Evolutionary conservation across 768 basidiomycete species (phyloP).

Genomic region (Lactarius deliciosus): DNA sequence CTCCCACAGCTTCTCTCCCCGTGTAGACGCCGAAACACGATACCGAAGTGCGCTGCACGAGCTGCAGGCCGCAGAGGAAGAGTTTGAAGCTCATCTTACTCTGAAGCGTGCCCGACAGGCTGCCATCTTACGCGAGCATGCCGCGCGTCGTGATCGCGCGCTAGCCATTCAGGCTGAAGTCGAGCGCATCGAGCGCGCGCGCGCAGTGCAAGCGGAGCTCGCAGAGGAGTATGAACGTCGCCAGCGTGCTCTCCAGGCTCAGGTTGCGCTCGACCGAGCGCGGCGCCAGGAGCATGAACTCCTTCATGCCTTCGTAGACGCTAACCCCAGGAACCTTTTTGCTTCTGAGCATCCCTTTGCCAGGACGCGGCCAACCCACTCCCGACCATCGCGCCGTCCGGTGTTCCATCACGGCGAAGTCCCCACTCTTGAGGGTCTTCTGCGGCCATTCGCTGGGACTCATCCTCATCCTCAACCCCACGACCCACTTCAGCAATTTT

Average conservation of each 20-base stretch:
- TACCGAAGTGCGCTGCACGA: slow-evolving; percentile 27
- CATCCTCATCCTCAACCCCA: neutral
- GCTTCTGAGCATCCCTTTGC: neutral
- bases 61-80: slow-evolving; percentile 26
- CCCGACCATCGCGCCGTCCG: no score
- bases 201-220: slow-evolving; percentile 2
- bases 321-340: neutral
- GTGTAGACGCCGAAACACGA: slow-evolving; percentile 11
- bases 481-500: no score
- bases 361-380: neutral
- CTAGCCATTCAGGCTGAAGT: slow-evolving; percentile 8
- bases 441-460: neutral
- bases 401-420: neutral
- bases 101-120: slow-evolving; percentile 7
- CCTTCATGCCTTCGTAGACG: neutral
- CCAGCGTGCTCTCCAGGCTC: neutral
- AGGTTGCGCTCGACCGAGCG: neutral
- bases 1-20: neutral
- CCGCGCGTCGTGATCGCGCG: slow-evolving; percentile 7
- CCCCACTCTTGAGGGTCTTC: neutral
- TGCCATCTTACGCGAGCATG: slow-evolving; percentile 11
- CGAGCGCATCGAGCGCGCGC: slow-evolving; percentile 1
- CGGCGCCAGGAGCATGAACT: neutral
- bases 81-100: slow-evolving; percentile 16
- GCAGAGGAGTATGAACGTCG: neutral